Conservation (phyloP, 75 land plant species). For the Azolla pinnata region DNA sequence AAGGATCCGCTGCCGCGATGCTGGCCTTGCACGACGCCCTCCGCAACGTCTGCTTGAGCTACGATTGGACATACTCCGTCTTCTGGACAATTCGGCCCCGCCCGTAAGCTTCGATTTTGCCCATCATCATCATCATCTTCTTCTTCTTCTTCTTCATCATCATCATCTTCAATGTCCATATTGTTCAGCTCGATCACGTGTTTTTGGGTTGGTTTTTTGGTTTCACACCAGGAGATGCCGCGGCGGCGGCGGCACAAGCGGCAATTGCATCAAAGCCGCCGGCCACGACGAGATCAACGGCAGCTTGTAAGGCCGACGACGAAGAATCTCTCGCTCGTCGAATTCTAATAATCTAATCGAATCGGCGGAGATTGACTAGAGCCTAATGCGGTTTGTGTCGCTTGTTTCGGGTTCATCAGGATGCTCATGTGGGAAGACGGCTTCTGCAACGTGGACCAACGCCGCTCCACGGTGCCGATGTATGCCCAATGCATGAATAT, state of each 20-base stretch:
- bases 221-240: constrained; percentile 51
- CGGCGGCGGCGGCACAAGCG: constrained; percentile 81
- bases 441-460: constrained; percentile 35
- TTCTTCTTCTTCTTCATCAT: too few species aligned
- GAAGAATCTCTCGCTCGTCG: too few species aligned
- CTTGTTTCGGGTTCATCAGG: too few species aligned
- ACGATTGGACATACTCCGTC: constrained; percentile 93
- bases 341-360: too few species aligned
- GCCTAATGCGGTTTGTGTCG: too few species aligned
- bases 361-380: too few species aligned
- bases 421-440: constrained; percentile 99
- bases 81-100: constrained; percentile 98
- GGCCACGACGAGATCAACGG: constrained; percentile 85
- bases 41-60: constrained; percentile 64
- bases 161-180: too few species aligned
- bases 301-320: constrained; percentile 94
- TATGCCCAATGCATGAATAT: too few species aligned
- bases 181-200: too few species aligned
- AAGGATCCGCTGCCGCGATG: constrained; percentile 88
- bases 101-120: too few species aligned
- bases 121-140: too few species aligned
- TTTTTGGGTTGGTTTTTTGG: background rate
- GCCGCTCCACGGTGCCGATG: background rate
- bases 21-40: constrained; percentile 95
- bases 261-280: too few species aligned